These are phyloP conservation scores for Ophiostoma populinum DNA, from an alignment of 2,329 filamentous ascomycete genomes.

Conservation along the genomic window DNA sequence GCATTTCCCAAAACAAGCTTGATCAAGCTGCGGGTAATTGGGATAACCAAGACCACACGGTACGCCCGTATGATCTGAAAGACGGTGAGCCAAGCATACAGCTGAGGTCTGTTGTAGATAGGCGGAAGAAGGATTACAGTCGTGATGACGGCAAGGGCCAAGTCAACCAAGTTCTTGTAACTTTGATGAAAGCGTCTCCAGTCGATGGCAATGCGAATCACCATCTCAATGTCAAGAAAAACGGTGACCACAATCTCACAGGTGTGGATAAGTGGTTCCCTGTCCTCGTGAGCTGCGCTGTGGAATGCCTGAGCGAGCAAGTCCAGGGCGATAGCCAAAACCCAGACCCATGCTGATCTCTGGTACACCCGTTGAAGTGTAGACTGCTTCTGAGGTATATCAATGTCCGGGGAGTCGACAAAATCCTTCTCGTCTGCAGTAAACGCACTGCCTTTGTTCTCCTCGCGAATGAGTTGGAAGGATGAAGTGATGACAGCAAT, in stretches of 20 bases:
- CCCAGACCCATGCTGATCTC: conserved; percentile 62
- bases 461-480: conserved; percentile 94
- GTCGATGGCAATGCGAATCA: conserved; percentile 58
- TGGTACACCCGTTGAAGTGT: conserved; percentile 54
- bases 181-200: conserved; percentile 66
- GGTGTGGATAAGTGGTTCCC: conserved; percentile 47
- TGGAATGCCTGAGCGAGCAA: conserved; percentile 64
- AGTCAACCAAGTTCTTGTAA: conserved; percentile 62
- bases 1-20: conserved; percentile 79
- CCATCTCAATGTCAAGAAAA: conserved; percentile 65
- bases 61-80: conserved; percentile 92
- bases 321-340: conserved; percentile 61
- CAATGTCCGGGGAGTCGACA: conserved; percentile 13
- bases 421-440: conserved; percentile 48
- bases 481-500: conserved; percentile 97
- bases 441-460: conserved; percentile 87
- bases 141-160: conserved; percentile 64
- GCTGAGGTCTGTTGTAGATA: conserved; percentile 51
- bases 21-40: conserved; percentile 75
- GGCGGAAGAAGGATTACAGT: conserved; percentile 70
- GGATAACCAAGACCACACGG: conserved; percentile 75
- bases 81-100: conserved; percentile 75
- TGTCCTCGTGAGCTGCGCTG: conserved; percentile 55
- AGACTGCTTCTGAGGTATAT: conserved; percentile 22
- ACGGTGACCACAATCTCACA: conserved; percentile 64